Evolutionary conservation across 345 rosid species (phyloP), one percentile per base, ranked within the genome.

Genomic region (Rubroshorea leprosula): DNA sequence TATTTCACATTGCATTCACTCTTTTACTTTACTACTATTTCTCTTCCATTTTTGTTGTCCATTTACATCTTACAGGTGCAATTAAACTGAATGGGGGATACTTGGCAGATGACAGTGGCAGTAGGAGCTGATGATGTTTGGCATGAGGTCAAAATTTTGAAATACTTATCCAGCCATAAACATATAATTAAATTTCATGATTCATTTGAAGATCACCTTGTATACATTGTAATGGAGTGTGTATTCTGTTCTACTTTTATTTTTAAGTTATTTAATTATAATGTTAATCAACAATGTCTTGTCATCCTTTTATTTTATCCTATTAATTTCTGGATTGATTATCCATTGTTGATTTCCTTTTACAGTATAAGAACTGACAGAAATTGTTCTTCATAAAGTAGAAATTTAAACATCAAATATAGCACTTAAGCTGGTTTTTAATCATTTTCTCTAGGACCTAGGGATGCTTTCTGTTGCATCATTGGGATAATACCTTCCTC

Each of bases 221-320:
- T 93, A 60, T 93, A 83, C 83, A 73, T 89, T 41, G 92, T 85
- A 50, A 87, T 87, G 96, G 97, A 93, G 99, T 89, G 94, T 79
- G 48, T 69, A n/a, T 55, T 22, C 57, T 53, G 66, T 26, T 23
- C 31, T 61, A 23, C n/a, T n/a, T 54, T 51, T 22, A 17, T 41
- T 54, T 57, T 55, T 10, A 16, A 19, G 27, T 24, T 13, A 46
- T 38, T 55, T 17, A 22, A 48, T 54, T 20, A 5, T 39, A 23
- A 0, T 51, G 12, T 3, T n/a, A 16, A 7, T 35, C 44, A 8
- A 27, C 5, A 3, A 27, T 27, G 4, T 26, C 27, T 17, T 20
- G 21, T 64, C 31, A 57, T 23, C 27, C 49, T 53, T 29, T 29
- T 29, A 9, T 29, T 29, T 24, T n/a, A 51, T 38, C 24, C 38